Percentiles rank a stretch among this genome's conserved stretches.
Evolutionary conservation across 495 filamentous ascomycete genomes (phyloP).

Genomic region (Daldinia concentrica): DNA sequence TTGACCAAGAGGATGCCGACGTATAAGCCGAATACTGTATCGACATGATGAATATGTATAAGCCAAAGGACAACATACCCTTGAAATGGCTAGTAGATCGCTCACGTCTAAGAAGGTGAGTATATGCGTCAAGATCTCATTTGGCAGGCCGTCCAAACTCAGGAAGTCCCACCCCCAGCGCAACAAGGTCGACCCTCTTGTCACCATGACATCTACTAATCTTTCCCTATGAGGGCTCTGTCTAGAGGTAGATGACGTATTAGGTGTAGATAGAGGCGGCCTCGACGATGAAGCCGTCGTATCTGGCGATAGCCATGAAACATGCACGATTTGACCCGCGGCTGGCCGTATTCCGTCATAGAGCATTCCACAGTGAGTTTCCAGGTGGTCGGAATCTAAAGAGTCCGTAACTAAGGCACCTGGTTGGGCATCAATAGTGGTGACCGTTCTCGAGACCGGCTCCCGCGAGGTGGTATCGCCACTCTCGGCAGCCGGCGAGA

Average conservation of each 20-base stretch:
- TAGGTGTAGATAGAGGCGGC: constrained; percentile 11
- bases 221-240: constrained; percentile 15
- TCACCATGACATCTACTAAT: constrained; percentile 28
- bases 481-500: constrained; percentile 40
- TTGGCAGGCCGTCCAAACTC: constrained; percentile 55
- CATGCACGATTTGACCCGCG: constrained; percentile 27
- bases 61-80: constrained; percentile 55
- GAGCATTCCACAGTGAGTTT: constrained; percentile 13
- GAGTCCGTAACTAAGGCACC: constrained; percentile 32
- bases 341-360: constrained; percentile 30
- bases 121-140: constrained; percentile 66
- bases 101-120: constrained; percentile 65
- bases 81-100: constrained; percentile 64
- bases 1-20: constrained; percentile 20
- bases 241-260: constrained; percentile 22
- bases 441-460: constrained; percentile 44
- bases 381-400: constrained; percentile 33
- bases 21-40: constrained; percentile 15
- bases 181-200: constrained; percentile 25
- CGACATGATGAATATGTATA: constrained; percentile 17
- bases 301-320: constrained; percentile 28
- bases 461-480: constrained; percentile 44
- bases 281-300: constrained; percentile 21
- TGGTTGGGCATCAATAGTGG: constrained; percentile 49
- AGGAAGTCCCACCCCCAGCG: constrained; percentile 43